Evolutionary conservation across 2,329 filamentous ascomycete species (phyloP).

Genomic region (Nigrospora osmanthi): DNA sequence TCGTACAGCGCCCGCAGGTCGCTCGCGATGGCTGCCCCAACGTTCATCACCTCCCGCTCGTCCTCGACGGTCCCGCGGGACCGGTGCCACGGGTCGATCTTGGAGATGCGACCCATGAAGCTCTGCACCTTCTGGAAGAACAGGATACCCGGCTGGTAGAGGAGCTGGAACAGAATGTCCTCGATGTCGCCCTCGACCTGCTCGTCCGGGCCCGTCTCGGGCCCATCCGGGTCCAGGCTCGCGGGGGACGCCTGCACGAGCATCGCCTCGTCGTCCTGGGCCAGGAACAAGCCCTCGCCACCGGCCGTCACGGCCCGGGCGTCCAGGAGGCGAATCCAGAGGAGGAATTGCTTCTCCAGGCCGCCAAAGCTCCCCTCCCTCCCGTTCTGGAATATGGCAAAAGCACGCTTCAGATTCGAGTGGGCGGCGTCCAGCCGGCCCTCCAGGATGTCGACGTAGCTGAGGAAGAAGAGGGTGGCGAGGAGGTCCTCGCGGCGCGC

Average conservation of each 20-base stretch:
- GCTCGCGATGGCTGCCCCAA: constrained; percentile 39
- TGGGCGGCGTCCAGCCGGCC: constrained; percentile 36
- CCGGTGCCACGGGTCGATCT: constrained; percentile 49
- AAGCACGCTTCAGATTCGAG: constrained; percentile 39
- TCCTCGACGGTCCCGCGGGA: constrained; percentile 47
- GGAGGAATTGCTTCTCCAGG: constrained; percentile 39
- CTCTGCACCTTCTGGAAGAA: constrained; percentile 52
- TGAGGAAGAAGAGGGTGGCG: constrained; percentile 44
- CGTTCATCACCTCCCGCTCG: constrained; percentile 49
- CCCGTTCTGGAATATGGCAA: constrained; percentile 35
- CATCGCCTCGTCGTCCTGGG: constrained; percentile 36
- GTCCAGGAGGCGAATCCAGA: constrained; percentile 48
- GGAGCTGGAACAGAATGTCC: constrained; percentile 43
- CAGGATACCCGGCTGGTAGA: constrained; percentile 46
- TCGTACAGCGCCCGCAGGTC: constrained; percentile 43
- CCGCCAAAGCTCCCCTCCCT: constrained; percentile 26
- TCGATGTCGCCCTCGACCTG: constrained; percentile 29
- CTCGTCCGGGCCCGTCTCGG: constrained; percentile 10
- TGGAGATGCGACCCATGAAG: constrained; percentile 48
- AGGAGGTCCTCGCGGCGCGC: constrained; percentile 32
- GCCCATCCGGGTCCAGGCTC: constrained; percentile 24
- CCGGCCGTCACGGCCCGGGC: constrained; percentile 47
- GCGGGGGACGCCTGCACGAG: constrained; percentile 35
- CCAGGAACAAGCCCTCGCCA: constrained; percentile 45
- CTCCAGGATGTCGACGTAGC: constrained; percentile 42